Evolutionary conservation across 1,284 basidiomycete species (phyloP).

Genomic region (Lignosus rhinocerotis): DNA sequence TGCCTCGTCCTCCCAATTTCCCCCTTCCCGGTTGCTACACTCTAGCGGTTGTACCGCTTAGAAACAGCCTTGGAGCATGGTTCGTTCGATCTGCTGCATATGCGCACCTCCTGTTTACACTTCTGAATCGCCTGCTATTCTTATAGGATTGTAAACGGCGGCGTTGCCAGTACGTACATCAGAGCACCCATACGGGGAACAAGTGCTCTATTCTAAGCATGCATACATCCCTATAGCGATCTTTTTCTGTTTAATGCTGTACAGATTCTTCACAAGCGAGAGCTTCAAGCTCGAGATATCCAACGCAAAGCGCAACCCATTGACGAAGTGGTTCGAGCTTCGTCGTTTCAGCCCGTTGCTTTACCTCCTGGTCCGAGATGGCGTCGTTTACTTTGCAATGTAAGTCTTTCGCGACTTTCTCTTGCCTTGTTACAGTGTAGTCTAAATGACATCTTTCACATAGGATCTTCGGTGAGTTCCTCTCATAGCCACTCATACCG

Average conservation of each 20-base stretch:
- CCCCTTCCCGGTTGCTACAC: constrained; percentile 10
- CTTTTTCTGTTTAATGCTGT: constrained; percentile 2
- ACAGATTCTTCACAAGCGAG: constrained; percentile 8
- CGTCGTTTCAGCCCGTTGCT: constrained; percentile 7
- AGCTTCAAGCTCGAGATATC: constrained; percentile 3
- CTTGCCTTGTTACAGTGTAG: not conserved
- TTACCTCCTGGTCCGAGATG: constrained; percentile 5
- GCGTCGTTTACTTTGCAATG: constrained; percentile 5
- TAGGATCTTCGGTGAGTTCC: constrained; percentile 7
- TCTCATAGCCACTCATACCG: not conserved
- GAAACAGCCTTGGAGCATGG: constrained; percentile 2
- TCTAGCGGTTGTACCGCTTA: not conserved
- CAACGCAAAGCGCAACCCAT: not conserved
- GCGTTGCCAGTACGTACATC: constrained; percentile 1
- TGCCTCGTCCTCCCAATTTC: constrained; percentile 2
- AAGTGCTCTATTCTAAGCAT: not conserved
- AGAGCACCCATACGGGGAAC: not conserved
- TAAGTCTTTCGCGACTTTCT: not conserved
- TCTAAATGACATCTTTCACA: not conserved
- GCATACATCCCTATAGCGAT: not conserved
- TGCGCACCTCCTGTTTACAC: no score
- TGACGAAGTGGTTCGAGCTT: constrained; percentile 4
- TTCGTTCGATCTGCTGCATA: not conserved
- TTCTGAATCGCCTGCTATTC: not conserved
- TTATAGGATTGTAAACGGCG: constrained; percentile 4